These are phyloP conservation scores for Podospora pseudocomata DNA, from an alignment of 495 filamentous ascomycete species.

Conservation along the genomic window DNA sequence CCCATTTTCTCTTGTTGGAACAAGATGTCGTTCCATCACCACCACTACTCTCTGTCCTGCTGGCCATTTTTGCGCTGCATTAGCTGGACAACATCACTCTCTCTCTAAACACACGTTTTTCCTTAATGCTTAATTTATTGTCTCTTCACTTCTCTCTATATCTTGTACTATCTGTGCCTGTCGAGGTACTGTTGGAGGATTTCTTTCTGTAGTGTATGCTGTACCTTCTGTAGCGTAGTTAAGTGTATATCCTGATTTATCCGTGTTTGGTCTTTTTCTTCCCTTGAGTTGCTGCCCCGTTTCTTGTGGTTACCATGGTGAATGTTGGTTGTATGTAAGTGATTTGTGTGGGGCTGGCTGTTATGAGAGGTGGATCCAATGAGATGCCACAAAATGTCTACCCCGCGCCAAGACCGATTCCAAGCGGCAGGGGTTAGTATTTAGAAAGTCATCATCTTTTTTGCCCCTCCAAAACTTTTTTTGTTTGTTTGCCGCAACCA, in stretches of 20 bases:
- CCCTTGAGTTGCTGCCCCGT: not conserved
- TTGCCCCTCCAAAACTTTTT: conserved; percentile 31
- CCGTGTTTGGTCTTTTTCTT: not conserved
- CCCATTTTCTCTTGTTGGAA: not conserved
- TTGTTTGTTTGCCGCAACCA: not conserved
- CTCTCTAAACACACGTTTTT: not conserved
- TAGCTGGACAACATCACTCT: not conserved
- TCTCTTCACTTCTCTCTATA: not conserved
- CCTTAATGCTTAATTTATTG: conserved; percentile 4
- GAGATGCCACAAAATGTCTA: not conserved
- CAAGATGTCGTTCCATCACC: not conserved
- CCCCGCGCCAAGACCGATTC: conserved; percentile 15
- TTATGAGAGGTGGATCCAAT: not conserved
- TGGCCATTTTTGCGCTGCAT: not conserved
- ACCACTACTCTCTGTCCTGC: not conserved
- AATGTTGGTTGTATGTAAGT: not conserved
- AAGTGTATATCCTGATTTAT: not conserved
- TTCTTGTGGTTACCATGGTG: not conserved
- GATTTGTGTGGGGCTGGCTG: not conserved
- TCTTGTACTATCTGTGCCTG: not conserved
- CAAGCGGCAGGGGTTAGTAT: not conserved
- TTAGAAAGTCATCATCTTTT: not conserved
- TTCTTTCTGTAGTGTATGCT: not conserved
- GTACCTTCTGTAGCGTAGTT: not conserved
- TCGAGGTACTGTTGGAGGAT: not conserved